Evolutionary conservation across 208 protist genomes (phyloP).

Genomic region (Trypanosoma cruzi): DNA sequence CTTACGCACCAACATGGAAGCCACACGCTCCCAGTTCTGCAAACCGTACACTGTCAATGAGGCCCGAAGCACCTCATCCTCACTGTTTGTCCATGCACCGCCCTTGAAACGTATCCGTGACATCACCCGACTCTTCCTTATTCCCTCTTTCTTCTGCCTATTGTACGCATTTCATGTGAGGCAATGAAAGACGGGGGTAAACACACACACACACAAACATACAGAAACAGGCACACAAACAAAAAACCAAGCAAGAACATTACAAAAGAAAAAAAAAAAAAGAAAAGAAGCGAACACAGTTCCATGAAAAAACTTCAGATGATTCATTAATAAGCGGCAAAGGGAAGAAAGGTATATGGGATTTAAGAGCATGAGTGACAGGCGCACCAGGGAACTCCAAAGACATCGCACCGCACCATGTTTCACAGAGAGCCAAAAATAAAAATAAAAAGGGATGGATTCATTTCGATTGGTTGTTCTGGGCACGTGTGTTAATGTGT

Average conservation of each 20-base stretch:
- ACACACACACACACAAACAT: not conserved
- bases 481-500: too few relatives aligned
- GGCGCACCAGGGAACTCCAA: too few relatives aligned
- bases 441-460: too few relatives aligned
- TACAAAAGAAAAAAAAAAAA: not conserved
- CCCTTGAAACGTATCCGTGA: conserved; percentile 96
- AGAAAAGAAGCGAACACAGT: too few relatives aligned
- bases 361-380: too few relatives aligned
- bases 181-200: not conserved
- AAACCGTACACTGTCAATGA: conserved; percentile 99
- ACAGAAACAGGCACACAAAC: not conserved
- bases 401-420: too few relatives aligned
- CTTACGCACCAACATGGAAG: conserved; percentile 98
- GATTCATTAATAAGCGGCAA: too few relatives aligned
- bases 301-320: too few relatives aligned
- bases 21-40: conserved; percentile 99
- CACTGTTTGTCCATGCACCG: conserved; percentile 99
- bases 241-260: not conserved
- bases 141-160: conserved; percentile 14
- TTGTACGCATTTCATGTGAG: conserved; percentile 6
- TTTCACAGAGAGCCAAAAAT: too few relatives aligned
- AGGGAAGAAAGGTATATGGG: too few relatives aligned
- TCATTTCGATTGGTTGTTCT: too few relatives aligned
- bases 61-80: conserved; percentile 99
- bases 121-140: conserved; percentile 29